Percentiles rank a stretch among this genome's conserved stretches.
Evolutionary conservation across 2,329 filamentous ascomycete species (phyloP).

Genomic region (Fusarium sp.): DNA sequence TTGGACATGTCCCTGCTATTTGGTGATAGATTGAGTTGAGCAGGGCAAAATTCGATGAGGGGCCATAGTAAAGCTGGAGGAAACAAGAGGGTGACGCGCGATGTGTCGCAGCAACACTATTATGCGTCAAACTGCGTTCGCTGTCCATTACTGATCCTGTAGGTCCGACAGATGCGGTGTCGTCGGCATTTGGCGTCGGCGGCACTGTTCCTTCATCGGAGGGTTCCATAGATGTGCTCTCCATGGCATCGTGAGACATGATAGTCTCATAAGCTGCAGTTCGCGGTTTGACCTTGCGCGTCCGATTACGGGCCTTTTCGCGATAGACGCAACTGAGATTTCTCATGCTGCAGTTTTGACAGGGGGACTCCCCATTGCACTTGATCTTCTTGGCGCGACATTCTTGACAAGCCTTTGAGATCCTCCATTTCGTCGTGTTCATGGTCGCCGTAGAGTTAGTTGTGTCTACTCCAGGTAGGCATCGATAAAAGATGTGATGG

Average conservation of each 20-base stretch:
- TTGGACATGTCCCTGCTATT: conserved; percentile 41
- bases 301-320: conserved; percentile 44
- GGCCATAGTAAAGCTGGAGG: conserved; percentile 56
- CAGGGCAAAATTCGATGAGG: conserved; percentile 56
- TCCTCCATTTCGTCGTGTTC: conserved; percentile 44
- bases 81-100: conserved; percentile 53
- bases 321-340: conserved; percentile 43
- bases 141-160: conserved; percentile 24
- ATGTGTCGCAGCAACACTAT: conserved; percentile 56
- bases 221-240: conserved; percentile 24
- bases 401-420: conserved; percentile 47
- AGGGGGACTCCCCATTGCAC: conserved; percentile 45
- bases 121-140: conserved; percentile 46
- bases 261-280: conserved; percentile 35
- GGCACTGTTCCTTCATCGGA: conserved; percentile 35
- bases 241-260: conserved; percentile 30
- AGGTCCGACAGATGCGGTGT: conserved; percentile 1
- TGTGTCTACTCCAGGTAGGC: background rate
- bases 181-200: conserved; percentile 26
- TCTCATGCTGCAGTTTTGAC: conserved; percentile 40
- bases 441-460: conserved; percentile 15
- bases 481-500: conserved; percentile 1
- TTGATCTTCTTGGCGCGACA: conserved; percentile 46
- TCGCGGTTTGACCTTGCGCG: conserved; percentile 37
- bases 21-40: conserved; percentile 46